Conservation (phyloP, 306 rosid species). For the Cicer bijugum region DNA sequence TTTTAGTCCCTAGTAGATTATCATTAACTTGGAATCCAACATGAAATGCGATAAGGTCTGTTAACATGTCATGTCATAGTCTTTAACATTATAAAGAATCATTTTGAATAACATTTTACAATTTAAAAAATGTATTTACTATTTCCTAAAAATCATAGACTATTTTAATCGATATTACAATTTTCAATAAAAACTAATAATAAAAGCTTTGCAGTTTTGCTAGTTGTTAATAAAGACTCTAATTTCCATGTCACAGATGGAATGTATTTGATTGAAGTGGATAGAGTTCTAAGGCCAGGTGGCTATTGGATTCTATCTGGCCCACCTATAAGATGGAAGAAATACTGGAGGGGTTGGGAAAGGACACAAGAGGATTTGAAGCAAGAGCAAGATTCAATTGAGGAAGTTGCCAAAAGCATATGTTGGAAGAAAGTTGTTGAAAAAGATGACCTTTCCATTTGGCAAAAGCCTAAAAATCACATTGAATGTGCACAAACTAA, state of each 20-base stretch:
- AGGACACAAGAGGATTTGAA: conserved; percentile 84
- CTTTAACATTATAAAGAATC: no score
- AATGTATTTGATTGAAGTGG: conserved; percentile 83
- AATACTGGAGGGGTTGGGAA: conserved; percentile 92
- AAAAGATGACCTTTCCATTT: conserved; percentile 75
- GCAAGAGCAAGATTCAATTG: conserved; percentile 80
- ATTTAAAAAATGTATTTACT: no score
- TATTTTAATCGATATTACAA: no score
- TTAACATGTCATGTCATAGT: no score
- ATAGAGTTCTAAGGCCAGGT: conserved; percentile 90
- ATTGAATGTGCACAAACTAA: conserved; percentile 64
- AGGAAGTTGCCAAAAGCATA: conserved; percentile 64
- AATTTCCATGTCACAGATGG: conserved; percentile 62
- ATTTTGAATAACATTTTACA: no score
- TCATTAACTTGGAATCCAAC: no score
- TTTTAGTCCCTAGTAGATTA: no score
- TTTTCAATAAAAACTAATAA: neutral
- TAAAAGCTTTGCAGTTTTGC: neutral
- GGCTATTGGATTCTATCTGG: conserved; percentile 99
- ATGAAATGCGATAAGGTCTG: no score
- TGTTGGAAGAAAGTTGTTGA: conserved; percentile 90
- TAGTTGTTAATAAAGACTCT: conserved; percentile 2
- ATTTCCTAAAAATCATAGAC: no score
- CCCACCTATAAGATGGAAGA: conserved; percentile 90
- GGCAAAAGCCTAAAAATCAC: conserved; percentile 91